These are phyloP conservation scores for Populus alba DNA, from an alignment of 345 rosid genomes.

Conservation along the genomic window DNA sequence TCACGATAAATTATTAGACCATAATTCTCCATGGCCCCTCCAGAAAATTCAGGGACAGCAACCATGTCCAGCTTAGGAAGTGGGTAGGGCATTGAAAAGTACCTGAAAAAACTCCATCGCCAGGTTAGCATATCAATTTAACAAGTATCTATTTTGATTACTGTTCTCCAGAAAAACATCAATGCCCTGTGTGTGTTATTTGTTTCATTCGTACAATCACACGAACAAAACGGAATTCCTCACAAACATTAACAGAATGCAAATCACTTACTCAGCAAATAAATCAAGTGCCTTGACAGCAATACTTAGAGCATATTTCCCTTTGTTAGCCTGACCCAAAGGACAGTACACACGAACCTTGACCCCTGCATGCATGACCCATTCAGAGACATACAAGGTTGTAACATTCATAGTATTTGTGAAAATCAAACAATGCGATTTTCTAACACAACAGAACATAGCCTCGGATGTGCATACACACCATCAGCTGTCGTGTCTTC, in stretches of 20 bases:
- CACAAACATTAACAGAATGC: background rate
- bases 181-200: background rate
- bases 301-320: constrained; percentile 33
- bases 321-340: constrained; percentile 31
- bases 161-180: too few species aligned
- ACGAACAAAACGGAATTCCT: background rate
- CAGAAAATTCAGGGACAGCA: constrained; percentile 41
- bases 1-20: constrained; percentile 42
- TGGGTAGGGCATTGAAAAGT: constrained; percentile 42
- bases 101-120: constrained; percentile 21
- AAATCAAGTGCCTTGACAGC: constrained; percentile 41
- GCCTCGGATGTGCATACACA: constrained; percentile 1
- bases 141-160: background rate
- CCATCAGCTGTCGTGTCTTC: constrained; percentile 38
- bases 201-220: background rate
- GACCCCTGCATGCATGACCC: constrained; percentile 24
- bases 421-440: background rate
- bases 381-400: background rate
- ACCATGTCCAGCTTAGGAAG: constrained; percentile 48
- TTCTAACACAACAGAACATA: background rate
- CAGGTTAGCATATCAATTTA: background rate
- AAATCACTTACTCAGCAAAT: constrained; percentile 29
- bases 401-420: too few species aligned
- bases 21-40: constrained; percentile 49
- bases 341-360: constrained; percentile 40